Evolutionary conservation across 352 stramenopile species (phyloP), one percentile per base, ranked within the genome.

Genomic region (Peronospora farinosa): DNA sequence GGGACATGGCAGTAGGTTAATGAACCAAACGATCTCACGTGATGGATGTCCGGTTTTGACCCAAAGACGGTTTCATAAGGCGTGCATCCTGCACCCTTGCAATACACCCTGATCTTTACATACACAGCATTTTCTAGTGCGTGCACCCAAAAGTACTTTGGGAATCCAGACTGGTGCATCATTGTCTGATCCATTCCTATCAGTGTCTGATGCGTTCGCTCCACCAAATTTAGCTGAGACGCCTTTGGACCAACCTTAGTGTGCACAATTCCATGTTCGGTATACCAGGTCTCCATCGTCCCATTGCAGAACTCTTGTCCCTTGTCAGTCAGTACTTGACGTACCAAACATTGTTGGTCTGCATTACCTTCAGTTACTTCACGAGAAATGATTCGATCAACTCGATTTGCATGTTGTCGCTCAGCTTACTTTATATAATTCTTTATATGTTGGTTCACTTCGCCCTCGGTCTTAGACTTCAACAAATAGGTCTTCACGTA

Each of bases 291-390:
- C 19, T 44, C 9, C 9, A 30, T 32, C 3, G 19, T n/a, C 4
- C 1, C 11, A 5, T 28, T 42, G 9, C 4, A 42, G 13, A 42
- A 42, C 9, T 42, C 37, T 28, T 33, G 4, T 5, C 48, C 48
- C 37, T 54, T 54, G 39, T 63, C 47, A 6, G 55, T 58, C 9
- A 35, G 2, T 7, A 44, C 38, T 15, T 44, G 17, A n/a, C n/a
- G n/a, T n/a, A n/a, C n/a, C n/a, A n/a, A n/a, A n/a, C n/a, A n/a
- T n/a, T n/a, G n/a, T n/a, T n/a, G n/a, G n/a, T n/a, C n/a, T n/a
- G n/a, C n/a, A n/a, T n/a, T n/a, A n/a, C n/a, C 17, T 19, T 17
- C 17, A 44, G 19, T 13, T 10, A 8, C 9, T 15, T 39, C 8
- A 12, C 13, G 12, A 11, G 12, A 31, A 11, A 32, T 21, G 0